Evolutionary conservation across 306 rosid species (phyloP), one percentile per base, ranked within the genome.

Genomic region (Senna siamea): DNA sequence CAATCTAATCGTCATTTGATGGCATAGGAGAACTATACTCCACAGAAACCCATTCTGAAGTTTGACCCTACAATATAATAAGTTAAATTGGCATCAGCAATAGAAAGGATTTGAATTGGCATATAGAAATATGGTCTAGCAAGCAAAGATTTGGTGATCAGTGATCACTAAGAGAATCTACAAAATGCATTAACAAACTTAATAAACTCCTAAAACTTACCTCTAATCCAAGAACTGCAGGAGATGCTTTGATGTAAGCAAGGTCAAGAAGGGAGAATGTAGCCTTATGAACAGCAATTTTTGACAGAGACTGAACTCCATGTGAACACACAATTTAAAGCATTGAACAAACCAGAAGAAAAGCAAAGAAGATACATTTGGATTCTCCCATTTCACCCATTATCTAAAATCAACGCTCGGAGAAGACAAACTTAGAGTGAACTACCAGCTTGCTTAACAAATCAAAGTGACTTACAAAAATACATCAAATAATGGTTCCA

Each of bases 1-100:
- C 93, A 79, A 93, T 86, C 96, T 96, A 90, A 78, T 93, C 96
- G 77, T 87, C 89, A 72, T 4, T n/a, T 72, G 96, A 86, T 43
- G 97, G 97, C 40, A 82, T 50, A 57, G 96, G 92, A 80, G 91
- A 79, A 62, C 78, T 76, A 74, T 76, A 91, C 70, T 86, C 83
- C 54, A 91, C 18, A 1, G 61, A 77, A n/a, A 91, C 77, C 96
- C 93, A 89, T 72, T 87, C 97, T 38, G 82, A 54, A 75, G 79
- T 83, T 81, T 87, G 80, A 38, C 89, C 93, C 93, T 89, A 66
- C 58, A 81, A 79, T 15, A 66, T 19, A 72, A 58, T 55, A 26
- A 55, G 23, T 23, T 10, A 78, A 70, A 56, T 34, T 26, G 26
- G 22, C 59, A 80, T 80, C 67, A 82, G 69, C 5, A 46, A 20